Conservation (phyloP, 1,139 yeast genomes). For the Ogataea hybrid region DNA sequence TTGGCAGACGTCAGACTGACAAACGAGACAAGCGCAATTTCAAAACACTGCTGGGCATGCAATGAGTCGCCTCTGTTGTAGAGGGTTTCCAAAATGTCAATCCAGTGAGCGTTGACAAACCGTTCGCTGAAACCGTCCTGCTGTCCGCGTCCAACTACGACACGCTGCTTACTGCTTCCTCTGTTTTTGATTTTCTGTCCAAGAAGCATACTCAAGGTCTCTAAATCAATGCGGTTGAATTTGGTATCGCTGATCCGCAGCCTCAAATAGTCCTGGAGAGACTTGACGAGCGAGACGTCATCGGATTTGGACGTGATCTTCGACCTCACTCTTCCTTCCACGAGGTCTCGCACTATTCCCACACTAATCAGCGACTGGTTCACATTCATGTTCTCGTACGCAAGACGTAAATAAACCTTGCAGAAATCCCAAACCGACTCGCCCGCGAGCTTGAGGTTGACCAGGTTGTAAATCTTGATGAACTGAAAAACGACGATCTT, state of each 20-base stretch:
- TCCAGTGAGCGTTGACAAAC: conserved; percentile 56
- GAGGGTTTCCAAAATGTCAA: conserved; percentile 53
- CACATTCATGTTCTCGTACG: conserved; percentile 22
- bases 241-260: conserved; percentile 43
- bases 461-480: conserved; percentile 50
- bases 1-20: conserved; percentile 47
- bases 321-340: conserved; percentile 53
- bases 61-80: conserved; percentile 57
- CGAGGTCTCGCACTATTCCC: conserved; percentile 46
- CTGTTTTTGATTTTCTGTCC: conserved; percentile 27
- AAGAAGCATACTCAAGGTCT: conserved; percentile 42
- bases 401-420: conserved; percentile 44
- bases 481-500: conserved; percentile 52
- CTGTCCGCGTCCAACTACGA: conserved; percentile 2
- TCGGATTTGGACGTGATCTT: conserved; percentile 51
- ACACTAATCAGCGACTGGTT: conserved; percentile 40
- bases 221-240: conserved; percentile 44
- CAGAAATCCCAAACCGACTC: conserved; percentile 63
- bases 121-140: conserved; percentile 44
- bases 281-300: conserved; percentile 43
- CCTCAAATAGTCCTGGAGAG: conserved; percentile 46
- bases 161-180: conserved; percentile 7
- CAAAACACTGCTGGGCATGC: conserved; percentile 44
- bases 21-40: conserved; percentile 51
- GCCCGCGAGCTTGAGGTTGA: conserved; percentile 55